Percentiles rank a stretch among this genome's conserved stretches.
These are phyloP conservation scores for Ambrosia trifida DNA, from an alignment of 129 eudicot genomes.

Conservation along the genomic window DNA sequence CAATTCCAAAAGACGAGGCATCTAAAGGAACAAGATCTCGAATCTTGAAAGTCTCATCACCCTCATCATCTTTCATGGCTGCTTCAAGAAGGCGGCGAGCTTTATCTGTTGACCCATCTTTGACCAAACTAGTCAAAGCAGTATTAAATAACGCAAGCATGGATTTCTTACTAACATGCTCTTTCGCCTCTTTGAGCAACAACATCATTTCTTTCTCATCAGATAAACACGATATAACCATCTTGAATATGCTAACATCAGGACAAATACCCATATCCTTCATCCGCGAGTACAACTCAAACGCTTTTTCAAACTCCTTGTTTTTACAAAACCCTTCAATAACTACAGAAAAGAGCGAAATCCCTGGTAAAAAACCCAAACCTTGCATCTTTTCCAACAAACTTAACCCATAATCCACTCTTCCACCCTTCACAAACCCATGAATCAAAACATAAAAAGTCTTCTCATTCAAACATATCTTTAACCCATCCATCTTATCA, in stretches of 20 bases:
- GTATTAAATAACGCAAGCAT: slow-evolving; percentile 44
- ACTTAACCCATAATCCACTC: slow-evolving; percentile 55
- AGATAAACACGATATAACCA: slow-evolving; percentile 41
- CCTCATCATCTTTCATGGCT: slow-evolving; percentile 33
- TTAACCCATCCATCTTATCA: slow-evolving; percentile 50
- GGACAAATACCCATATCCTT: slow-evolving; percentile 49
- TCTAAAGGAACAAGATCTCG: slow-evolving; percentile 37
- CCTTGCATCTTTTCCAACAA: slow-evolving; percentile 62
- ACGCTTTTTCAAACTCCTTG: slow-evolving; percentile 53
- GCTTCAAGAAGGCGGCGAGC: slow-evolving; percentile 51
- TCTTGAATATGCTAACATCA: slow-evolving; percentile 52
- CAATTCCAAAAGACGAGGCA: slow-evolving; percentile 53
- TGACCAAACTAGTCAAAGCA: slow-evolving; percentile 49
- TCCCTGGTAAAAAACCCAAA: slow-evolving; percentile 51
- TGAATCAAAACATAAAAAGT: slow-evolving; percentile 70
- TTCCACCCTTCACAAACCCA: slow-evolving; percentile 62
- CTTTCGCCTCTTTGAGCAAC: slow-evolving; percentile 44
- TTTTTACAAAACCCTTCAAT: slow-evolving; percentile 60
- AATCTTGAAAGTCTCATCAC: slow-evolving; percentile 19
- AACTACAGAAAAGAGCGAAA: slow-evolving; percentile 62
- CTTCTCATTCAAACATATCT: slow-evolving; percentile 61
- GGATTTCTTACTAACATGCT: slow-evolving; percentile 32
- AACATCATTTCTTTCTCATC: slow-evolving; percentile 50
- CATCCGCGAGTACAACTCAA: slow-evolving; percentile 53
- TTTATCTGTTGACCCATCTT: slow-evolving; percentile 43